Conservation (phyloP, 257 asterid genomes). For the Plectranthus barbatus region DNA sequence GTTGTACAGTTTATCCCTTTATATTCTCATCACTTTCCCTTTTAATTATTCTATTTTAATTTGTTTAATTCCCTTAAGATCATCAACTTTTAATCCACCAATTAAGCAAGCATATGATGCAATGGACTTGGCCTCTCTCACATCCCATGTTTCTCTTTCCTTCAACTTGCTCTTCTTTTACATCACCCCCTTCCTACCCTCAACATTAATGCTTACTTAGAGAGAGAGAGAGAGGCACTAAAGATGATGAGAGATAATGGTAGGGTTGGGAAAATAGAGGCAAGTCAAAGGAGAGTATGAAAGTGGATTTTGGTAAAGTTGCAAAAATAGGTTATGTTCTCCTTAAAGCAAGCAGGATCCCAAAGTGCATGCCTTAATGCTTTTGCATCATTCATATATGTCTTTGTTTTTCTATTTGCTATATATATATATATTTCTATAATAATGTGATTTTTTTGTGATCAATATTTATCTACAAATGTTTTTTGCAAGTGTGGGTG, state of each 20-base stretch:
- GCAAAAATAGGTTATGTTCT: constrained; percentile 23
- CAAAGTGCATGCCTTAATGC: constrained; percentile 5
- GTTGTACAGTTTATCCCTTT: constrained; percentile 14
- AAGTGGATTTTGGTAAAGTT: constrained; percentile 21
- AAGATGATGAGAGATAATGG: constrained; percentile 22
- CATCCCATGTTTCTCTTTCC: background rate
- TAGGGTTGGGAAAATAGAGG: constrained; percentile 21
- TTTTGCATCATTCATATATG: background rate
- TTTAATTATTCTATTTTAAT: background rate
- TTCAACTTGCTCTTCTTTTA: background rate
- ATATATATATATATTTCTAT: background rate
- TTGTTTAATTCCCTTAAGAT: background rate
- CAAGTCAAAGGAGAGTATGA: constrained; percentile 23
- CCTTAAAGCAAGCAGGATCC: constrained; percentile 29
- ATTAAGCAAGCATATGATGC: background rate
- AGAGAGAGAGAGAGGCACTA: constrained; percentile 8
- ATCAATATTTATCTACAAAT: no score
- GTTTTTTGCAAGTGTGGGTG: background rate
- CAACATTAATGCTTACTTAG: background rate
- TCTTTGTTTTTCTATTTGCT: background rate
- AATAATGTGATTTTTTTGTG: no score
- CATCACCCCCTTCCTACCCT: background rate
- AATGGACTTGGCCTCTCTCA: background rate
- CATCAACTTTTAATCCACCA: background rate
- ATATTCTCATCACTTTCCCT: background rate